Percentiles rank a stretch among this genome's conserved stretches.
Conservation (phyloP, 805 yeast species). For the Hanseniaspora pseudoguilliermondii region DNA sequence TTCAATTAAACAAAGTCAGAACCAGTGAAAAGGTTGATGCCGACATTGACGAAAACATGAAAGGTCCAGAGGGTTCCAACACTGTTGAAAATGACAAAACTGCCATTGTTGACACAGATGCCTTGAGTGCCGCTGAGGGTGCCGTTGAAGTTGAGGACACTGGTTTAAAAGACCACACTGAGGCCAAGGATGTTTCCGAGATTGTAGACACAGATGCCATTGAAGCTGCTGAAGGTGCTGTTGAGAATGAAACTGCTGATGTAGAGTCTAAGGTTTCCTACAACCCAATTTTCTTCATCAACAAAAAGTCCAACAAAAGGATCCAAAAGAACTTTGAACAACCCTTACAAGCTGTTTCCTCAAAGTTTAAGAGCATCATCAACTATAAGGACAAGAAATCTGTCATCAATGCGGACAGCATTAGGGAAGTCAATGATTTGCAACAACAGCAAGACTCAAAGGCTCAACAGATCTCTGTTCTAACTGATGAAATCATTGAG, state of each 20-base stretch:
- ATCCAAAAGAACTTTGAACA: background rate
- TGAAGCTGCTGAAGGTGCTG: background rate
- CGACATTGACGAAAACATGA: background rate
- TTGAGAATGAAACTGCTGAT: background rate
- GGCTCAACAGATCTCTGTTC: background rate
- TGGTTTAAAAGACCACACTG: background rate
- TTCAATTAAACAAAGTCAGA: background rate
- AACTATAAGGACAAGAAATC: background rate
- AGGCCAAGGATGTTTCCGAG: background rate
- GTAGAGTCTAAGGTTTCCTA: conserved; percentile 6
- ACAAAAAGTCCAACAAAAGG: conserved; percentile 1
- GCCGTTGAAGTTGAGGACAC: background rate
- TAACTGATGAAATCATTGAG: conserved; percentile 6
- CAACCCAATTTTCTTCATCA: conserved; percentile 9
- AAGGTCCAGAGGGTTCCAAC: background rate
- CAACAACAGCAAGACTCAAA: background rate
- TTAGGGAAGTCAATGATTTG: background rate
- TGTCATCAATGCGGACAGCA: background rate
- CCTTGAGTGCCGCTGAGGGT: background rate
- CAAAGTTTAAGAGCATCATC: conserved; percentile 1
- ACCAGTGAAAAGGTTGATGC: background rate
- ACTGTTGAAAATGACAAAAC: background rate
- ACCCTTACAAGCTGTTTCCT: background rate
- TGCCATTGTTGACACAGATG: background rate
- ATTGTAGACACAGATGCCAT: background rate